These are phyloP conservation scores for Phytophthora vignae DNA, from an alignment of 352 stramenopile species.

Conservation along the genomic window DNA sequence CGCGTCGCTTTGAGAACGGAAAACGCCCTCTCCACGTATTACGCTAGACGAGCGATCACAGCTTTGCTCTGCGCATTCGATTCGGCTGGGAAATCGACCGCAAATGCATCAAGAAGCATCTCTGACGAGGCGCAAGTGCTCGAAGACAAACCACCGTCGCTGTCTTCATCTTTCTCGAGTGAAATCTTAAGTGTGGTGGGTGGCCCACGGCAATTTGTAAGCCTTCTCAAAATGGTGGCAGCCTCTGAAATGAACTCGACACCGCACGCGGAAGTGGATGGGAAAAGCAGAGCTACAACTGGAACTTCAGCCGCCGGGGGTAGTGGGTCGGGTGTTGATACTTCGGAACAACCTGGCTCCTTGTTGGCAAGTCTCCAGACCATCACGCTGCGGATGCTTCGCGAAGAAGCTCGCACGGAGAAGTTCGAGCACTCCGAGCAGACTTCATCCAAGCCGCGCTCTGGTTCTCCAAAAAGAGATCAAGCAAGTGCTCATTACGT, in stretches of 20 bases:
- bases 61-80: conserved; percentile 41
- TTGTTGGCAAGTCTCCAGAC: conserved; percentile 61
- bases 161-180: conserved; percentile 31
- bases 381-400: conserved; percentile 64
- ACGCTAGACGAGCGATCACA: conserved; percentile 68
- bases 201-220: conserved; percentile 79
- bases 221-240: conserved; percentile 82
- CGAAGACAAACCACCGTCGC: conserved; percentile 24
- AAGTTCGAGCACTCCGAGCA: conserved; percentile 36
- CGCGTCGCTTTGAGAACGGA: conserved; percentile 79
- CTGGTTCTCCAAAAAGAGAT: conserved; percentile 5
- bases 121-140: conserved; percentile 7
- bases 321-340: conserved; percentile 12
- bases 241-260: conserved; percentile 79
- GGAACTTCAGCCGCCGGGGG: background rate
- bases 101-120: background rate
- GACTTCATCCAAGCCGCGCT: background rate
- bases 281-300: background rate
- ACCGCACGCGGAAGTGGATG: conserved; percentile 20
- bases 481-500: background rate
- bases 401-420: conserved; percentile 57
- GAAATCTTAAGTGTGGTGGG: conserved; percentile 64
- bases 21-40: conserved; percentile 84
- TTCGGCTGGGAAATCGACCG: conserved; percentile 6
- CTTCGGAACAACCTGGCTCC: conserved; percentile 40